Conservation (phyloP, 1,139 yeast species). For the Kodamaea anthophila region DNA sequence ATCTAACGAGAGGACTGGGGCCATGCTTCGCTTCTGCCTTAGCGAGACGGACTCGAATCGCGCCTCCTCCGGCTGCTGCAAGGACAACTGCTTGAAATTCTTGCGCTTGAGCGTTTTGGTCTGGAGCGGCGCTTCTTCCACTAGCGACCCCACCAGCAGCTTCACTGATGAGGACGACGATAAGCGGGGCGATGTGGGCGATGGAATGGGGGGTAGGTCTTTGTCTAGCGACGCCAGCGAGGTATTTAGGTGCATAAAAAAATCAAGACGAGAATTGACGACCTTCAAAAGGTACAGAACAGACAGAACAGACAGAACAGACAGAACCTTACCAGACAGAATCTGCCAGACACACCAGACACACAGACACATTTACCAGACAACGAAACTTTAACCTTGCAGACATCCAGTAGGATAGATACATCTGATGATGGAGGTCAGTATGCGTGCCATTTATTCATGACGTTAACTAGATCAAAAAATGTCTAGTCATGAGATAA, state of each 20-base stretch:
- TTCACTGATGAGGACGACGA: constrained; percentile 1
- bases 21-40: constrained; percentile 14
- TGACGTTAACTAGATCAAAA: too few relatives aligned
- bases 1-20: constrained; percentile 19
- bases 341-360: too few relatives aligned
- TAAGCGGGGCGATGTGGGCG: constrained; percentile 11
- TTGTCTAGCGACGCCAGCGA: constrained; percentile 29
- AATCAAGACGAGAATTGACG: too few relatives aligned
- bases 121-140: constrained; percentile 24
- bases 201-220: constrained; percentile 37
- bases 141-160: constrained; percentile 1
- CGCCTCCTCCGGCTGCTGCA: constrained; percentile 19
- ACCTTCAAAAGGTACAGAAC: too few relatives aligned
- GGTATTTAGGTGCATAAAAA: constrained; percentile 22
- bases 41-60: constrained; percentile 9
- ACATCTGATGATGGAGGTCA: too few relatives aligned
- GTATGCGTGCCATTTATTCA: too few relatives aligned
- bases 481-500: too few relatives aligned
- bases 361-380: too few relatives aligned
- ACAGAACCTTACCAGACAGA: too few relatives aligned
- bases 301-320: too few relatives aligned
- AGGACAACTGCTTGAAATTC: constrained; percentile 65
- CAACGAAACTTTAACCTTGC: too few relatives aligned
- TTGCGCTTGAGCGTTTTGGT: constrained; percentile 63
- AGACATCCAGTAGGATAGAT: too few relatives aligned